Conservation (phyloP, 2,329 filamentous ascomycete species). For the Scedosporium aurantiacum region DNA sequence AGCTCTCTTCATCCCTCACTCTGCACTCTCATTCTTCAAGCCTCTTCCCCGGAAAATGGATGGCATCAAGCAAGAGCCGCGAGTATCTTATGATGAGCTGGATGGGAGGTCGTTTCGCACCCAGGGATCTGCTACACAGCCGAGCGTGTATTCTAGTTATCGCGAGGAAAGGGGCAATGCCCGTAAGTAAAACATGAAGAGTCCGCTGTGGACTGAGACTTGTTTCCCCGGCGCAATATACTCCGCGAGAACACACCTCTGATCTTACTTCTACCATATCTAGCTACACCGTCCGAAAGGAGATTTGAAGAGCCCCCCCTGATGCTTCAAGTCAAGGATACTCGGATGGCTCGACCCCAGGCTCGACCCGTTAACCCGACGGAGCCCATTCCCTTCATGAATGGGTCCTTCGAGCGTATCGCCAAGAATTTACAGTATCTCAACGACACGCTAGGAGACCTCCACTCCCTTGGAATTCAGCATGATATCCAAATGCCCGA, state of each 20-base stretch:
- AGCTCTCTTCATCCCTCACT: background rate
- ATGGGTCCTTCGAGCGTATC: slow-evolving; percentile 39
- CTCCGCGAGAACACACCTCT: background rate
- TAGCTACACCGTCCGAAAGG: slow-evolving; percentile 6
- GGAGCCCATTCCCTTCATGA: slow-evolving; percentile 25
- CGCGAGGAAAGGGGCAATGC: background rate
- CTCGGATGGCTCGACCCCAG: slow-evolving; percentile 13
- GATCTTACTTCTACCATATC: background rate
- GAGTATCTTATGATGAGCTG: background rate
- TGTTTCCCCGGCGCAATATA: background rate
- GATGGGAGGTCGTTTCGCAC: background rate
- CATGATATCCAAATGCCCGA: slow-evolving; percentile 63
- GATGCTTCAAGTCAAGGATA: slow-evolving; percentile 2
- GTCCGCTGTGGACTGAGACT: background rate
- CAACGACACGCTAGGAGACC: slow-evolving; percentile 54
- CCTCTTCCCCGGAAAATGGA: background rate
- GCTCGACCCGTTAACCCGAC: slow-evolving; percentile 17
- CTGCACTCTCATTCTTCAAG: no score
- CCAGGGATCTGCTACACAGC: background rate
- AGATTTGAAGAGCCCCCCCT: slow-evolving; percentile 3
- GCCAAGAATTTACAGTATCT: slow-evolving; percentile 53
- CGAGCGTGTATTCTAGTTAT: background rate
- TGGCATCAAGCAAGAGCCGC: background rate
- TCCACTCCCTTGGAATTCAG: slow-evolving; percentile 63
- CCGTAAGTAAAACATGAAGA: slow-evolving; percentile 3